phyloP scores from a whole-genome alignment of 129 eudicot species.

The Lonicera japonica region DNA sequence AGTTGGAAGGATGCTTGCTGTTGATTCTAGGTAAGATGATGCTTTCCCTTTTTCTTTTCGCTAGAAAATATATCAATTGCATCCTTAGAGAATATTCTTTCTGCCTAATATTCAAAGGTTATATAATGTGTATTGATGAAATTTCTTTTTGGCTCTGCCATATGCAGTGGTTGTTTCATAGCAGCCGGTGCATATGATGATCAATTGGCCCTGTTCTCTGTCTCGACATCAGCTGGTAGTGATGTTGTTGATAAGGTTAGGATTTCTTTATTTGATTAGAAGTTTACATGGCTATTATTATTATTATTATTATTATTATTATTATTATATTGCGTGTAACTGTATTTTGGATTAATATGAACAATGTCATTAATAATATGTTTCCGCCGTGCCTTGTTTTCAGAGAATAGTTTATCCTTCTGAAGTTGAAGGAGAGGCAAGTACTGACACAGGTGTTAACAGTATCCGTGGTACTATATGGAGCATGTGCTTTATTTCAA shows the following conservation, averaged over 20 bases:
- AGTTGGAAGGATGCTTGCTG: conserved; percentile 83
- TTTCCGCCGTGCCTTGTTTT: conserved; percentile 5
- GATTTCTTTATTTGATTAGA: conserved; percentile 1
- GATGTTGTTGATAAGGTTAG: conserved; percentile 81
- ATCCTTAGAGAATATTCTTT: not conserved
- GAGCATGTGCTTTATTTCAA: conserved; percentile 98
- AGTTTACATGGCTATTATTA: not conserved
- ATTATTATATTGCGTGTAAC: too few species aligned
- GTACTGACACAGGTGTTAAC: conserved; percentile 26
- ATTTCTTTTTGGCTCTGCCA: conserved; percentile 12
- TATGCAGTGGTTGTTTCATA: conserved; percentile 76
- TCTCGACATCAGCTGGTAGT: conserved; percentile 45
- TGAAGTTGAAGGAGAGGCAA: conserved; percentile 41
- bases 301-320: not conserved
- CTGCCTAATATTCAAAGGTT: not conserved
- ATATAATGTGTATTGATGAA: conserved; percentile 3
- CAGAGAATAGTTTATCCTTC: conserved; percentile 73
- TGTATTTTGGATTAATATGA: not conserved
- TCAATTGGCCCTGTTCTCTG: conserved; percentile 63
- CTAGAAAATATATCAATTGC: not conserved
- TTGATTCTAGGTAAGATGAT: conserved; percentile 80
- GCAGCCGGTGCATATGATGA: conserved; percentile 84
- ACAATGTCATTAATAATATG: conserved; percentile 1
- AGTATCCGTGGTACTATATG: conserved; percentile 79
- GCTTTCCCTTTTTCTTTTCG: conserved; percentile 1